Conservation (phyloP, 768 basidiomycete genomes). For the Rhizopogon vulgaris region DNA sequence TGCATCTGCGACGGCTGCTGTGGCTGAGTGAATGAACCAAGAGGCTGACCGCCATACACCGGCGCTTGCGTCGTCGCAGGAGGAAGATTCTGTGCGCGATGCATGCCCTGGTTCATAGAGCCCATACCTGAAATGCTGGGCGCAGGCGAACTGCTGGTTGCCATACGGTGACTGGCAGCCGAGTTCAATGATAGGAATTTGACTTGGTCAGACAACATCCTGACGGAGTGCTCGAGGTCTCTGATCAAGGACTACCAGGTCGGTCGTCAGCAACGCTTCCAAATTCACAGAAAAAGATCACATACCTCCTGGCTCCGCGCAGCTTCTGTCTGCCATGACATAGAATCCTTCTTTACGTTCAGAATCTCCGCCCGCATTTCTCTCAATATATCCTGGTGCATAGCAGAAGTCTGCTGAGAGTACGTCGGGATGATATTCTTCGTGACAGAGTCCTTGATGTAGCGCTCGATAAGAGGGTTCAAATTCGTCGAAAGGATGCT, state of each 20-base stretch:
- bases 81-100: slow-evolving; percentile 28
- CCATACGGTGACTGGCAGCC: slow-evolving; percentile 31
- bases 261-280: slow-evolving; percentile 7
- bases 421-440: slow-evolving; percentile 74
- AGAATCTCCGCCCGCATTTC: slow-evolving; percentile 74
- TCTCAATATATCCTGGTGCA: slow-evolving; percentile 76
- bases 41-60: slow-evolving; percentile 24
- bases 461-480: slow-evolving; percentile 71
- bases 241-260: slow-evolving; percentile 57
- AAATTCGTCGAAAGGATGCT: slow-evolving; percentile 66
- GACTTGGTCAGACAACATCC: slow-evolving; percentile 72
- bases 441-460: slow-evolving; percentile 73
- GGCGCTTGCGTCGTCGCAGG: slow-evolving; percentile 31
- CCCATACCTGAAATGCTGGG: slow-evolving; percentile 20
- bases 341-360: slow-evolving; percentile 72
- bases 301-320: slow-evolving; percentile 74
- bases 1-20: slow-evolving; percentile 26
- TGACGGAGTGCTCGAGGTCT: slow-evolving; percentile 75
- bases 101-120: slow-evolving; percentile 33
- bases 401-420: slow-evolving; percentile 61
- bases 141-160: slow-evolving; percentile 27
- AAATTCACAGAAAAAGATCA: neutral
- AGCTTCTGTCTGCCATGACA: slow-evolving; percentile 75
- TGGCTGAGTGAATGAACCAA: slow-evolving; percentile 23
- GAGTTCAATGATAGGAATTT: slow-evolving; percentile 65